Evolutionary conservation across 1,284 basidiomycete genomes (phyloP).

Genomic region (Athelia sp.): DNA sequence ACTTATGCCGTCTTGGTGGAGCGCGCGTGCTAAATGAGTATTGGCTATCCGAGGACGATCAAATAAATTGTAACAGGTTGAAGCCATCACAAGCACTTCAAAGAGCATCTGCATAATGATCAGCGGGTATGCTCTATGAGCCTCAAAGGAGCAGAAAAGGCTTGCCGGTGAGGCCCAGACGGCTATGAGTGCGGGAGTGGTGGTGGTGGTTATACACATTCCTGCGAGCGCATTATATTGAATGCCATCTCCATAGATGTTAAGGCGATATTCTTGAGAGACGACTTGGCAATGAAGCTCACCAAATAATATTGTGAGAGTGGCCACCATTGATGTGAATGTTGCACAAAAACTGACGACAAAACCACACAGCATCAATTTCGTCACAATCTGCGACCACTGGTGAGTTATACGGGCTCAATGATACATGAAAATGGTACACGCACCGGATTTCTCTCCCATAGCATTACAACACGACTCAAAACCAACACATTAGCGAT

Average conservation of each 20-base stretch:
- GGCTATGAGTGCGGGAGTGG: neutral
- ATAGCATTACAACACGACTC: neutral
- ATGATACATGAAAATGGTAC: too few relatives aligned
- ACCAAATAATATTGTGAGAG: neutral
- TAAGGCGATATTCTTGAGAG: too few relatives aligned
- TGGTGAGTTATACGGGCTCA: neutral
- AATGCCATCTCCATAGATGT: constrained; percentile 1
- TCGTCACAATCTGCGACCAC: neutral
- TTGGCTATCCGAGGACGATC: constrained; percentile 1
- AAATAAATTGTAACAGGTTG: neutral
- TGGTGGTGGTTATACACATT: neutral
- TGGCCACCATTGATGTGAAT: neutral
- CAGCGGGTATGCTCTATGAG: neutral
- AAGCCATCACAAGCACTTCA: neutral
- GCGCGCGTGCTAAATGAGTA: neutral
- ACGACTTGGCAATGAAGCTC: too few relatives aligned
- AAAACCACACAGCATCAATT: neutral
- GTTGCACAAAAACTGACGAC: constrained; percentile 1
- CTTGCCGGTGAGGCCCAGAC: constrained; percentile 1
- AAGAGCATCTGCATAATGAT: neutral
- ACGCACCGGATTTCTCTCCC: neutral
- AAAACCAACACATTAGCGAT: constrained; percentile 1
- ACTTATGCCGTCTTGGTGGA: neutral
- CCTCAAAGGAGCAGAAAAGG: too few relatives aligned
- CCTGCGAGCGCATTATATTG: neutral